These are phyloP conservation scores for Rhexocercosporidium sp. DNA, from an alignment of 2,329 filamentous ascomycete genomes.

Conservation along the genomic window DNA sequence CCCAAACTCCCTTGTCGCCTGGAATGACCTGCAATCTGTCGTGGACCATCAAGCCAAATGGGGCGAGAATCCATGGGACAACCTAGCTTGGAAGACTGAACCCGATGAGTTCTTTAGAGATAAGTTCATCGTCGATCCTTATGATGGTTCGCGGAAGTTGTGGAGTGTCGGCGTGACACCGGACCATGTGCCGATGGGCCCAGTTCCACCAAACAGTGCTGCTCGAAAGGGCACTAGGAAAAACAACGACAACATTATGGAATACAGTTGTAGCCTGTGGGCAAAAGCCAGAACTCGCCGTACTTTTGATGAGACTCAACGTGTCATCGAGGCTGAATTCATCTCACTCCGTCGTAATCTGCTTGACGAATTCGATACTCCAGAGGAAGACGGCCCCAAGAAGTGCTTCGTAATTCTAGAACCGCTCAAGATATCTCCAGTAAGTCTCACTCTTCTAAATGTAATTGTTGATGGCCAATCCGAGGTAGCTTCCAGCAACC, in stretches of 20 bases:
- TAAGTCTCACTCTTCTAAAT: constrained; percentile 52
- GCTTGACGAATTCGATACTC: constrained; percentile 68
- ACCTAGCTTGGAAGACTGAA: constrained; percentile 36
- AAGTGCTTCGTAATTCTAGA: constrained; percentile 76
- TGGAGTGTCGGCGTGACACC: constrained; percentile 58
- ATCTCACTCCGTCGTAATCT: constrained; percentile 83
- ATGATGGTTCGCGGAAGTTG: constrained; percentile 68
- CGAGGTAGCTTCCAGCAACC: constrained; percentile 64
- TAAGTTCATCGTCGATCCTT: constrained; percentile 62
- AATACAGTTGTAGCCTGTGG: constrained; percentile 83
- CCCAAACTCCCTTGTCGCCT: constrained; percentile 58
- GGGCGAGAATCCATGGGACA: constrained; percentile 45
- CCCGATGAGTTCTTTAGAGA: constrained; percentile 56
- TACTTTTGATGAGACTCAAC: constrained; percentile 70
- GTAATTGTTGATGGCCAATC: neutral
- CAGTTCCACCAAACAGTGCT: constrained; percentile 63
- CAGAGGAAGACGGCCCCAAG: constrained; percentile 50
- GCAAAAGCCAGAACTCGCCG: constrained; percentile 59
- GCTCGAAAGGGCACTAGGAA: constrained; percentile 51
- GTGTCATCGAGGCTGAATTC: constrained; percentile 78
- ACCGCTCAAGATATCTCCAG: constrained; percentile 75
- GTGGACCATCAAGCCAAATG: constrained; percentile 43
- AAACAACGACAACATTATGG: constrained; percentile 68
- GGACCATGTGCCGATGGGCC: constrained; percentile 66
- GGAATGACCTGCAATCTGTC: constrained; percentile 57